Evolutionary conservation across 1,284 basidiomycete genomes (phyloP).

Genomic region (Fistulina hepatica): DNA sequence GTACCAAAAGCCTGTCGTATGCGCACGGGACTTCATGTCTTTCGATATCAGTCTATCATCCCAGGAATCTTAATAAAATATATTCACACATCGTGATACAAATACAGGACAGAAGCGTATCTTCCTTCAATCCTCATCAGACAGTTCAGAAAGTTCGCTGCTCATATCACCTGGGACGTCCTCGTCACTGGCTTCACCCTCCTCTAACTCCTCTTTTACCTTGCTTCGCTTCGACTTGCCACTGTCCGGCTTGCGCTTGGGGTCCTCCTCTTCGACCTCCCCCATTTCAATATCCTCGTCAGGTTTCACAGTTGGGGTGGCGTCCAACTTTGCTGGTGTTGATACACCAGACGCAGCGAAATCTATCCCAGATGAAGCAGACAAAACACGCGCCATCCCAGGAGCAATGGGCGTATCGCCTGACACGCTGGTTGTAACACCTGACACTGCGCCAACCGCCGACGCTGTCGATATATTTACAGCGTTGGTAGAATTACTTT

Average conservation of each 20-base stretch:
- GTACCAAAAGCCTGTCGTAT: conserved; percentile 45
- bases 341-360: too few relatives aligned
- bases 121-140: conserved; percentile 35
- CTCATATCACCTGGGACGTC: conserved; percentile 29
- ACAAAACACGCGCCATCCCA: background rate
- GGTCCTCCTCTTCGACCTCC: conserved; percentile 60
- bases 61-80: too few relatives aligned
- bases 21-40: conserved; percentile 65
- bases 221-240: conserved; percentile 33
- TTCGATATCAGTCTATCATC: conserved; percentile 39
- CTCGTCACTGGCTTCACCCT: conserved; percentile 74
- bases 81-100: conserved; percentile 8
- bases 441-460: conserved; percentile 16
- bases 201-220: conserved; percentile 63
- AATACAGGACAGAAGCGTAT: too few relatives aligned
- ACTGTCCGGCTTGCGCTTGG: conserved; percentile 2
- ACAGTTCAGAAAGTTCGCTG: conserved; percentile 63
- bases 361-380: background rate
- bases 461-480: conserved; percentile 3
- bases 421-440: conserved; percentile 15
- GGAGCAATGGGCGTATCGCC: conserved; percentile 9
- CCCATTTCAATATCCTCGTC: conserved; percentile 77
- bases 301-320: background rate
- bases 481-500: background rate
- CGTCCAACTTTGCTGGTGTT: too few relatives aligned